These are phyloP conservation scores for Ogataea hybrid DNA, from an alignment of 1,139 yeast genomes.

Conservation along the genomic window DNA sequence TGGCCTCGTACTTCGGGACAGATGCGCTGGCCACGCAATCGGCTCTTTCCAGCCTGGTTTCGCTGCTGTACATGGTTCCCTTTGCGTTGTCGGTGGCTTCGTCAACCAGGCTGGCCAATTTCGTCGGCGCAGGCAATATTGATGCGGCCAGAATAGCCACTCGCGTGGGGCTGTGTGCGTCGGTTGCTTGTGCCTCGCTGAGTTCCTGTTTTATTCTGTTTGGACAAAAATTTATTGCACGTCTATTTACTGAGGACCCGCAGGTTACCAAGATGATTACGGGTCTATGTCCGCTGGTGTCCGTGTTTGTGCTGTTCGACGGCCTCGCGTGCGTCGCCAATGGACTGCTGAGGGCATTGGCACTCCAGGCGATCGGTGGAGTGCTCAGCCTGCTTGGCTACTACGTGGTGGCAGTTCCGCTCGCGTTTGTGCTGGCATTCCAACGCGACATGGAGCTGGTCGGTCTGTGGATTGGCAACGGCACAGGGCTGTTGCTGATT, in stretches of 20 bases:
- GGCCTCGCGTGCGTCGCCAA: constrained; percentile 82
- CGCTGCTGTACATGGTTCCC: constrained; percentile 80
- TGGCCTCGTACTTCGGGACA: constrained; percentile 81
- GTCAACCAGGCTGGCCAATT: constrained; percentile 84
- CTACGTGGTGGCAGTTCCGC: constrained; percentile 67
- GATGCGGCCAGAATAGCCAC: constrained; percentile 65
- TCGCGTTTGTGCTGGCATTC: constrained; percentile 65
- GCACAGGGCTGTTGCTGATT: constrained; percentile 70
- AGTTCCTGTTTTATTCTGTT: constrained; percentile 54
- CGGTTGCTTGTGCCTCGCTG: constrained; percentile 53
- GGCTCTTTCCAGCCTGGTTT: constrained; percentile 78
- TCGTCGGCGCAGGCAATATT: constrained; percentile 75
- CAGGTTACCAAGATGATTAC: constrained; percentile 53
- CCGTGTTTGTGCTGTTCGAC: constrained; percentile 73
- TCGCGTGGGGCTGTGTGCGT: constrained; percentile 57
- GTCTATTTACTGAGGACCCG: constrained; percentile 65
- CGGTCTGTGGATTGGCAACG: constrained; percentile 91
- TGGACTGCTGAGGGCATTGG: constrained; percentile 84
- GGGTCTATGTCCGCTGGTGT: constrained; percentile 65
- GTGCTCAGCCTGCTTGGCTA: constrained; percentile 72
- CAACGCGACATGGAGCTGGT: constrained; percentile 47
- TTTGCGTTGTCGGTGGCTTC: constrained; percentile 87
- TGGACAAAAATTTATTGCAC: constrained; percentile 58
- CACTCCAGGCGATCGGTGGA: constrained; percentile 83
- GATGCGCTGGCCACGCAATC: constrained; percentile 85